A percentile compares a stretch with the other conserved stretches of the same genome.
phyloP scores from a whole-genome alignment of 768 basidiomycete species.

The Termitomyces sp. region DNA sequence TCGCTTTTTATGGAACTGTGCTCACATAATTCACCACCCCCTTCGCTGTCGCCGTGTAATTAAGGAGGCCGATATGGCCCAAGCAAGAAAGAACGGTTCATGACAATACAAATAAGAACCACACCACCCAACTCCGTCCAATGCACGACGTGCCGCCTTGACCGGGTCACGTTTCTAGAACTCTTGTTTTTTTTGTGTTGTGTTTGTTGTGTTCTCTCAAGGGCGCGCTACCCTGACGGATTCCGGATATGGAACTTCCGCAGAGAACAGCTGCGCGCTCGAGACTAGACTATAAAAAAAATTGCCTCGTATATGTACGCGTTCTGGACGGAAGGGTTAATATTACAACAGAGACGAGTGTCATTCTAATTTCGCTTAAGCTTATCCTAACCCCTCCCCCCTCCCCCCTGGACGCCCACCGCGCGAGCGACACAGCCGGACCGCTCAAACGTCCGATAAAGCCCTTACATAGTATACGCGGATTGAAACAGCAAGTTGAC shows the following conservation, averaged over 20 bases:
- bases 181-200: no score
- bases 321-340: background rate
- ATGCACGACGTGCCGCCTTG: background rate
- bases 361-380: background rate
- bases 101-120: background rate
- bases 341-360: background rate
- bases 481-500: background rate
- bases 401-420: background rate
- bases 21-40: background rate
- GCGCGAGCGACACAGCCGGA: background rate
- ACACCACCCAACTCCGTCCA: background rate
- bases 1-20: background rate
- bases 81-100: background rate
- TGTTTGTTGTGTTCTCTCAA: background rate
- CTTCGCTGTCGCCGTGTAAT: background rate
- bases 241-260: constrained; percentile 4
- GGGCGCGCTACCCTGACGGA: background rate
- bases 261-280: background rate
- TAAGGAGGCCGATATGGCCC: background rate
- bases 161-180: background rate
- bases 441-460: background rate
- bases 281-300: background rate
- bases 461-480: background rate
- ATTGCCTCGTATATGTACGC: background rate
- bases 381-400: background rate